Conservation (phyloP, 345 rosid genomes). For the Populus nigra region DNA sequence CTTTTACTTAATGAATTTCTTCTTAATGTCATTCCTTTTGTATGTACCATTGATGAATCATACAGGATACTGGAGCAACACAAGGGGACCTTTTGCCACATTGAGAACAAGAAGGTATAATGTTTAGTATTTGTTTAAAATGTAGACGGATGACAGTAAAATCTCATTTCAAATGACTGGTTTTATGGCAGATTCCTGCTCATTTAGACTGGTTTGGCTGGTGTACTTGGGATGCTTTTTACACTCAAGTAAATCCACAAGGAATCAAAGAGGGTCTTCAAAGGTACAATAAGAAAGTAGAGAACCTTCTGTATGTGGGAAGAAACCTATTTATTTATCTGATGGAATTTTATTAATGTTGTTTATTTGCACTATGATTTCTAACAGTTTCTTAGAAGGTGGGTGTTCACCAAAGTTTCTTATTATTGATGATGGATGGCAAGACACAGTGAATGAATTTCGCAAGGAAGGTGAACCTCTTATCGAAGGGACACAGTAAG, state of each 20-base stretch:
- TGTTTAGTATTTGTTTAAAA: background rate
- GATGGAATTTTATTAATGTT: background rate
- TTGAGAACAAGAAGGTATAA: constrained; percentile 54
- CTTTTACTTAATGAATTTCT: background rate
- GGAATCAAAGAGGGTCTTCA: constrained; percentile 59
- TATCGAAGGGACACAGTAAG: constrained; percentile 45
- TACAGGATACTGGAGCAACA: constrained; percentile 55
- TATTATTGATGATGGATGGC: constrained; percentile 74
- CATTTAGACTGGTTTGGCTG: constrained; percentile 69
- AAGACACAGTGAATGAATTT: constrained; percentile 45
- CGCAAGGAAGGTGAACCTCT: constrained; percentile 33
- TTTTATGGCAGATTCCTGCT: constrained; percentile 41
- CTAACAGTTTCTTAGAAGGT: constrained; percentile 45
- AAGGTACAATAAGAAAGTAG: constrained; percentile 31
- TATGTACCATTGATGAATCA: background rate
- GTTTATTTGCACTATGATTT: background rate
- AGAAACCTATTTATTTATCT: background rate
- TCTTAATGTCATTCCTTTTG: background rate
- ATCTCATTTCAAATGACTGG: background rate
- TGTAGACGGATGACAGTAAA: background rate
- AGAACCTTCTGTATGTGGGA: background rate
- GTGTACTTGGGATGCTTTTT: constrained; percentile 85
- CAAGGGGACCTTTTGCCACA: constrained; percentile 52
- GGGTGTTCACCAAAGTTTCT: constrained; percentile 54
- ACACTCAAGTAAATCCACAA: constrained; percentile 44